Evolutionary conservation across 2,329 filamentous ascomycete species (phyloP), one percentile per base, ranked within the genome.

Genomic region (Fusarium ambrosium): DNA sequence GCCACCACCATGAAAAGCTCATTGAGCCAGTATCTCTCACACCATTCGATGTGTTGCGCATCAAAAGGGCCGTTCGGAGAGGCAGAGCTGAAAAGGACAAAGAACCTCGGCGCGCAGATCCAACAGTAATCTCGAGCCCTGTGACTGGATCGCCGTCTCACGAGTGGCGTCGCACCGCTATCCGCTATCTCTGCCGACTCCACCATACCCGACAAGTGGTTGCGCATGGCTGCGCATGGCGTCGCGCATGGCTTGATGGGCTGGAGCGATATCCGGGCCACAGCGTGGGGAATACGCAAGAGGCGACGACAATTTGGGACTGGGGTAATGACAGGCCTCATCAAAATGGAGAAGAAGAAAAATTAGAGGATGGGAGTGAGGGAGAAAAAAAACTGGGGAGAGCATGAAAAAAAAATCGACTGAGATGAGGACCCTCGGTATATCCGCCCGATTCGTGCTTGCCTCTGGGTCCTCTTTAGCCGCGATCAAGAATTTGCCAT

Each of bases 141-240:
- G 59, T 66, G 29, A 74, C 41, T 74, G 71, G 73, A 53, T 48
- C 22, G 56, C 32, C 20, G 59, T 62, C 60, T 70, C 41, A 45
- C 43, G 29, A 61, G 66, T 75, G 66, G 72, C 72, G 72, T 74
- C 60, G 56, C 65, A 70, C 66, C 69, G 37, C 62, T 64, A 59
- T 37, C 63, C 60, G 66, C 56, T 78, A 77, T 79, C 77, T 66
- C 48, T 70, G 37, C 51, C 56, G 60, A 74, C 69, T 74, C 77
- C 75, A 74, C 77, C 65, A 62, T 69, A 62, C 72, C 75, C 77
- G 75, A 76, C 45, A 64, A 27, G 24, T 32, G 48, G 48, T 53
- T 53, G 48, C 24, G 48, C 48, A 53, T 53, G 48, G 77, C 67
- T 67, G 68, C 72, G 72, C 72, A 63, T 55, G 61, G 61, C 69